phyloP scores from a whole-genome alignment of 208 protist species.

The Willaertia magna region DNA sequence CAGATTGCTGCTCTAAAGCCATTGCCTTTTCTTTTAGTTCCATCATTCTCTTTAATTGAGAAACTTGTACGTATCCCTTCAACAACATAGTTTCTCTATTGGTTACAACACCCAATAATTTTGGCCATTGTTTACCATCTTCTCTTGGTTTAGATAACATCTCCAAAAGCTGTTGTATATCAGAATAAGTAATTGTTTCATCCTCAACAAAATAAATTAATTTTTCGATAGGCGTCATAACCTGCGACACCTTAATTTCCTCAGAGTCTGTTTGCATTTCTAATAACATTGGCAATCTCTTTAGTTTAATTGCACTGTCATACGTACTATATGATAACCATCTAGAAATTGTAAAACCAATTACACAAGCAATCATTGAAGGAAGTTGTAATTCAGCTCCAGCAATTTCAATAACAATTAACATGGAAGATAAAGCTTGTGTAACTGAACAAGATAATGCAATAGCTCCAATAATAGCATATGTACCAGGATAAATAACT shows the following conservation, averaged over 20 bases:
- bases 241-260: not conserved
- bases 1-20: not conserved
- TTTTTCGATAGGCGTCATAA: not conserved
- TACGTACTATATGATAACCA: not conserved
- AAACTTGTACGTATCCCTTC: not conserved
- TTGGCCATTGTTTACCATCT: too few relatives aligned
- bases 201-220: not conserved
- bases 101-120: not conserved
- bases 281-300: not conserved
- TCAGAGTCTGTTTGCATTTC: not conserved
- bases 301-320: not conserved
- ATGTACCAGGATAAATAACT: not conserved
- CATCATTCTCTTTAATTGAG: not conserved
- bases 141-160: too few relatives aligned
- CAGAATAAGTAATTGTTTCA: not conserved
- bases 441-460: not conserved
- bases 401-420: not conserved
- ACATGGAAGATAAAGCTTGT: not conserved
- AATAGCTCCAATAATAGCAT: not conserved
- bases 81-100: not conserved
- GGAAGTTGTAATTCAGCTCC: not conserved
- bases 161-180: not conserved
- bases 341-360: not conserved
- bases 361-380: not conserved
- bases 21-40: not conserved